Percentiles rank a stretch among this genome's conserved stretches.
Conservation (phyloP, 345 rosid genomes). For the Eucalyptus curtisii region DNA sequence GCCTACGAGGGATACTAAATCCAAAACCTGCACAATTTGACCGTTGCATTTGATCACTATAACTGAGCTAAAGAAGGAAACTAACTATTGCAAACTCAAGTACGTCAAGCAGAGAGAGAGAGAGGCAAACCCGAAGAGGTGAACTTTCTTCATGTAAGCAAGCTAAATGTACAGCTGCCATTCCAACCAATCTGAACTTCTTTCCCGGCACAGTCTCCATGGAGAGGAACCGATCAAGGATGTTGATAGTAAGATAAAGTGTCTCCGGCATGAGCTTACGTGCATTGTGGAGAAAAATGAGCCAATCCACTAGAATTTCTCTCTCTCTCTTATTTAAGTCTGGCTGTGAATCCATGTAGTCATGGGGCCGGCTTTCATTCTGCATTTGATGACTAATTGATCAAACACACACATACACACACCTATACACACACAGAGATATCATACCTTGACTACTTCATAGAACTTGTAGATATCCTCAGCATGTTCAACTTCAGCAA, state of each 20-base stretch:
- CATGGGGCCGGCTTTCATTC: not conserved
- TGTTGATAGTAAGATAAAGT: accelerated
- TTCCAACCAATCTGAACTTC: not conserved
- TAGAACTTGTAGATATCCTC: not conserved
- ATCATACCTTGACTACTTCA: not conserved
- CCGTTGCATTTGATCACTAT: not conserved
- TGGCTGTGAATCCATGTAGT: not conserved
- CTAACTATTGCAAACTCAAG: not conserved
- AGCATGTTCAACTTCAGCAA: not conserved
- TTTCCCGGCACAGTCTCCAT: not conserved
- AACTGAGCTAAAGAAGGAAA: not conserved
- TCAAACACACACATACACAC: not conserved
- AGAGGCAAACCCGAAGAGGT: not conserved
- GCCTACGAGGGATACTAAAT: accelerated
- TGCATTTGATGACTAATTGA: not conserved
- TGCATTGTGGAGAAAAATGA: not conserved
- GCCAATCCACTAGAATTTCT: accelerated
- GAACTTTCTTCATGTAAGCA: not conserved
- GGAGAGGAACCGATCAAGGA: not conserved
- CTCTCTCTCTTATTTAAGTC: accelerated
- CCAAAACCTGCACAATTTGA: not conserved
- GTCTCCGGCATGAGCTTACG: not conserved
- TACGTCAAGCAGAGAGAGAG: not conserved
- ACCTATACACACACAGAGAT: not conserved
- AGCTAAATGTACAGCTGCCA: not conserved